Evolutionary conservation across 2,329 filamentous ascomycete genomes (phyloP).

Genomic region (Nemania bipapillata): DNA sequence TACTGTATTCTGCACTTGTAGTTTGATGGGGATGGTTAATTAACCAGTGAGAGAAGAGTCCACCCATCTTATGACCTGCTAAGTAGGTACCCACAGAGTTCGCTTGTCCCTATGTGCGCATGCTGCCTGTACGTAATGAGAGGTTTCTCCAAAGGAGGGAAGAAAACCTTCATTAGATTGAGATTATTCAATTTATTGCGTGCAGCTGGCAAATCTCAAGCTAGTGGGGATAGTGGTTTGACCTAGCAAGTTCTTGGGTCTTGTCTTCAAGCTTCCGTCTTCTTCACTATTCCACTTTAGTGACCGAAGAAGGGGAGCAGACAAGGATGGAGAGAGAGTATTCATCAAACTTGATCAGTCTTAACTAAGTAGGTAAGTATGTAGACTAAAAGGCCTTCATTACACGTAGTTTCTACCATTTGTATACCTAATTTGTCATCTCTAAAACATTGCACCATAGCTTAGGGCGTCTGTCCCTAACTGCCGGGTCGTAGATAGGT

Average conservation of each 20-base stretch:
- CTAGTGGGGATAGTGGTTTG: slow-evolving; percentile 13
- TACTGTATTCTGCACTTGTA: neutral
- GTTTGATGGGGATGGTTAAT: neutral
- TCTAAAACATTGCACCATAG: neutral
- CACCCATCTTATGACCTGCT: neutral
- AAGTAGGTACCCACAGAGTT: neutral
- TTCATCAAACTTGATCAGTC: slow-evolving; percentile 9
- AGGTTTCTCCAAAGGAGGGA: neutral
- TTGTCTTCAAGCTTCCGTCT: slow-evolving; percentile 24
- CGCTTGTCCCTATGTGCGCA: neutral
- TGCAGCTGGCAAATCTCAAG: slow-evolving; percentile 33
- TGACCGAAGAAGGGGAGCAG: slow-evolving; percentile 30
- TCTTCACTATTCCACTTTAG: slow-evolving; percentile 29
- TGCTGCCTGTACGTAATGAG: slow-evolving; percentile 19
- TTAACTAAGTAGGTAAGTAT: neutral
- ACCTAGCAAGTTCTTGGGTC: slow-evolving; percentile 10
- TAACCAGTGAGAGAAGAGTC: slow-evolving; percentile 12
- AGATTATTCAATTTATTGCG: slow-evolving; percentile 37
- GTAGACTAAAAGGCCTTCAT: neutral
- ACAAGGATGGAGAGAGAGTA: slow-evolving; percentile 21
- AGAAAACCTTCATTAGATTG: slow-evolving; percentile 23
- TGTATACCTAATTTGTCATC: neutral
- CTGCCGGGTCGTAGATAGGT: neutral
- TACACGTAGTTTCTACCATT: neutral
- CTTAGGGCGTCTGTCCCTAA: neutral